These are phyloP conservation scores for Lophium mytilinum DNA, from an alignment of 495 filamentous ascomycete genomes.

Conservation along the genomic window DNA sequence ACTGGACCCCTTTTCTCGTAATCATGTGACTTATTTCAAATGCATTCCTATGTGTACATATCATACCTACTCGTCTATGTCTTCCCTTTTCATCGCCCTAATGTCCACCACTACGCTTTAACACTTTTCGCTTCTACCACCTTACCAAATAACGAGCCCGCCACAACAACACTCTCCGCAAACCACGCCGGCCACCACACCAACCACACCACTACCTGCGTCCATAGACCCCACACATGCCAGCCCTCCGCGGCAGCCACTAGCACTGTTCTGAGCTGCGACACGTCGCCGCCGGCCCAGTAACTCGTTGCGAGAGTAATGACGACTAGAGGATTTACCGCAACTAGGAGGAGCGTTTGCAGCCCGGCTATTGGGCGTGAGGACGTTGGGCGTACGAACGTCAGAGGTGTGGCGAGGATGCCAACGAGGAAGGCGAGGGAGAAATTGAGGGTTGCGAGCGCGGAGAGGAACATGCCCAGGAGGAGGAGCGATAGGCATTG, in stretches of 20 bases:
- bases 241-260: slow-evolving; percentile 78
- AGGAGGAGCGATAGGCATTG: slow-evolving; percentile 88
- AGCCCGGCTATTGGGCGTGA: neutral
- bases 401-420: slow-evolving; percentile 64
- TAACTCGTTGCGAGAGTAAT: slow-evolving; percentile 41
- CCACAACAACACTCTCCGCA: slow-evolving; percentile 48
- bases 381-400: slow-evolving; percentile 51
- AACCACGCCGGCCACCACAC: slow-evolving; percentile 99
- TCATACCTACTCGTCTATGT: neutral
- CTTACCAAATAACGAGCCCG: slow-evolving; percentile 6
- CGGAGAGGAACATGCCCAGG: slow-evolving; percentile 81
- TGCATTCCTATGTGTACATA: neutral
- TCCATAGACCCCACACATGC: slow-evolving; percentile 87
- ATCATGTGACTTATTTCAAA: too few species aligned
- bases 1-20: too few species aligned
- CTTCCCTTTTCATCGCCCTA: neutral
- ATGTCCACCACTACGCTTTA: neutral
- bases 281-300: slow-evolving; percentile 41
- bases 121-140: neutral
- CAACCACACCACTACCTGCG: slow-evolving; percentile 84
- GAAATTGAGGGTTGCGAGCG: slow-evolving; percentile 95
- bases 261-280: slow-evolving; percentile 42
- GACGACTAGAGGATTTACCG: slow-evolving; percentile 58
- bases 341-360: neutral
- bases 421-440: slow-evolving; percentile 82